Conservation (phyloP, 306 rosid genomes). For the Cucurbita argyrosperma region DNA sequence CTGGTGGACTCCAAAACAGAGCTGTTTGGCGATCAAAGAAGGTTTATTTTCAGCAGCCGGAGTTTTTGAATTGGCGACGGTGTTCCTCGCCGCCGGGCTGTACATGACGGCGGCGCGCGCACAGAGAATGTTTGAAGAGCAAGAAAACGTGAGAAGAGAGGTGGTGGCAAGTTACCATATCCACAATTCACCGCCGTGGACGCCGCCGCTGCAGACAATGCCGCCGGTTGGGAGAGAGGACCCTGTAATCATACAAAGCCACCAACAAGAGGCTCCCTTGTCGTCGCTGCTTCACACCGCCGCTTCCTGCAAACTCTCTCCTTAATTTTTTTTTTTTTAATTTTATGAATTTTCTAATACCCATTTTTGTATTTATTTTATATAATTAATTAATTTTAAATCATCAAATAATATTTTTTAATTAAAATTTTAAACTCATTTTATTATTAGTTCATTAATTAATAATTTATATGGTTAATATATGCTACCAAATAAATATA, state of each 20-base stretch:
- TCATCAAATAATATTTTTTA: no score
- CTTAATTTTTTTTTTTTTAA: not conserved
- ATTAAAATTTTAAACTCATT: no score
- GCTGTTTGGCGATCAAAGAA: conserved; percentile 39
- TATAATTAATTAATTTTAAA: no score
- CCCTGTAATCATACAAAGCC: conserved; percentile 31
- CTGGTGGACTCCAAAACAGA: conserved; percentile 46
- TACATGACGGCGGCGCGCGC: conserved; percentile 58
- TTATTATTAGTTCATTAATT: no score
- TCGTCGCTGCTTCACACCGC: conserved; percentile 16
- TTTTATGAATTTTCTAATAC: no score
- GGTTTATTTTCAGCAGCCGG: conserved; percentile 75
- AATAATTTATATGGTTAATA: no score
- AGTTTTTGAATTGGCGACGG: conserved; percentile 52
- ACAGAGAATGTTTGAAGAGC: conserved; percentile 32
- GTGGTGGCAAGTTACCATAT: conserved; percentile 39
- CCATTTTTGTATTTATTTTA: no score
- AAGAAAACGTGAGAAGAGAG: conserved; percentile 34
- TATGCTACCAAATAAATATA: no score
- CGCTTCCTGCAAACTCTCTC: conserved; percentile 25
- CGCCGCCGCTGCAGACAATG: conserved; percentile 30
- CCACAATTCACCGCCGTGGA: conserved; percentile 48
- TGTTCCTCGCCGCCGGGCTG: conserved; percentile 55
- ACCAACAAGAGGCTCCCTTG: not conserved
- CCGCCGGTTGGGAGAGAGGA: conserved; percentile 44